These are phyloP conservation scores for Tolypocladium tundrense DNA, from an alignment of 2,329 filamentous ascomycete genomes.

Conservation along the genomic window DNA sequence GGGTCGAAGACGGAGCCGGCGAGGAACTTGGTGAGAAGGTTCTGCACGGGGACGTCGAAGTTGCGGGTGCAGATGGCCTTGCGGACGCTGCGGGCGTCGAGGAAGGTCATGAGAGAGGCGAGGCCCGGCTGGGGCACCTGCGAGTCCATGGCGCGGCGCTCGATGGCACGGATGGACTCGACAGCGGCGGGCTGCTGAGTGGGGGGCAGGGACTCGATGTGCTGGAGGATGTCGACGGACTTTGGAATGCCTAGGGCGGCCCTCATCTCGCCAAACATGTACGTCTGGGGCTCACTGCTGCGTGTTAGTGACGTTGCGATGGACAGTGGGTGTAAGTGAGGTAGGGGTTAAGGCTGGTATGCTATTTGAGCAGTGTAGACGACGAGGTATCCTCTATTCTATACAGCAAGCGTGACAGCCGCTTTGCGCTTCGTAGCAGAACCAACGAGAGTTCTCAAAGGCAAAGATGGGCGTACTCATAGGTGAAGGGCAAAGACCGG, in stretches of 20 bases:
- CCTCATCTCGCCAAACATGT: conserved; percentile 93
- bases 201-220: conserved; percentile 65
- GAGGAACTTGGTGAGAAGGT: conserved; percentile 68
- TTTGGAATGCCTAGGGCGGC: conserved; percentile 61
- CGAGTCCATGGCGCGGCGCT: conserved; percentile 66
- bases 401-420: not conserved
- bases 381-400: not conserved
- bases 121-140: conserved; percentile 81
- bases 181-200: conserved; percentile 53
- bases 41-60: conserved; percentile 69
- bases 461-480: not conserved
- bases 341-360: not conserved
- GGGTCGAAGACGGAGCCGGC: conserved; percentile 58
- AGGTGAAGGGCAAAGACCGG: too few relatives aligned
- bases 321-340: not conserved
- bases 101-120: conserved; percentile 66
- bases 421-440: not conserved
- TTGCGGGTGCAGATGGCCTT: conserved; percentile 93
- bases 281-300: conserved; percentile 72
- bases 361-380: not conserved
- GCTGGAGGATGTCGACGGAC: conserved; percentile 73
- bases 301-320: not conserved
- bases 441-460: too few relatives aligned
- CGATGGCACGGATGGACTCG: conserved; percentile 66
- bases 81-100: conserved; percentile 54